Conservation (phyloP, 768 basidiomycete species). For the Mycena pura region DNA sequence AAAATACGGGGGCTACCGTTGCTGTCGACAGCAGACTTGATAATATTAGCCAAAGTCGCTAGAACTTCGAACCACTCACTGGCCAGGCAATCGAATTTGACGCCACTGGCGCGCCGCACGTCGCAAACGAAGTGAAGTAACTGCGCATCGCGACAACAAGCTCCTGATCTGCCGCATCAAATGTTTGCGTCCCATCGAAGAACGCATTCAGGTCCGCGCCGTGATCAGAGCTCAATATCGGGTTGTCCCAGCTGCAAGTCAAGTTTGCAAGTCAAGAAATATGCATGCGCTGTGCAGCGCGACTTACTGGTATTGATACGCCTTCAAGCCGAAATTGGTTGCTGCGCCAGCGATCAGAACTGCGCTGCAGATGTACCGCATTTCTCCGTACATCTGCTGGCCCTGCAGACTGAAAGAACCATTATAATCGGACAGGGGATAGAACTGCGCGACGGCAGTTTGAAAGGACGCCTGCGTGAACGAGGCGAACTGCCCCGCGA, state of each 20-base stretch:
- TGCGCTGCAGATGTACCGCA: constrained; percentile 53
- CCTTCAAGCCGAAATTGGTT: constrained; percentile 21
- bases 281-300: not conserved
- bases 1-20: constrained; percentile 38
- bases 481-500: constrained; percentile 44
- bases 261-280: not conserved
- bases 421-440: constrained; percentile 43
- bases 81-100: constrained; percentile 32
- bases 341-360: constrained; percentile 42
- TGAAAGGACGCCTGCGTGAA: constrained; percentile 39
- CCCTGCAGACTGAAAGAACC: constrained; percentile 46
- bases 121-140: constrained; percentile 49
- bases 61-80: too few species aligned
- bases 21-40: too few species aligned
- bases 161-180: constrained; percentile 35
- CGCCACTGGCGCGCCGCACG: constrained; percentile 37
- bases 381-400: constrained; percentile 55
- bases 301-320: constrained; percentile 48
- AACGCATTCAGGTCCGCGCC: constrained; percentile 45
- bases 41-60: too few species aligned
- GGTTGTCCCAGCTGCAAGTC: constrained; percentile 44
- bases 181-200: constrained; percentile 31
- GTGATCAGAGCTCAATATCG: constrained; percentile 46
- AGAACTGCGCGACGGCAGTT: constrained; percentile 33
- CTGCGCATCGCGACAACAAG: constrained; percentile 47